These are phyloP conservation scores for Trifolium subterraneum DNA, from an alignment of 306 rosid genomes.

Conservation along the genomic window DNA sequence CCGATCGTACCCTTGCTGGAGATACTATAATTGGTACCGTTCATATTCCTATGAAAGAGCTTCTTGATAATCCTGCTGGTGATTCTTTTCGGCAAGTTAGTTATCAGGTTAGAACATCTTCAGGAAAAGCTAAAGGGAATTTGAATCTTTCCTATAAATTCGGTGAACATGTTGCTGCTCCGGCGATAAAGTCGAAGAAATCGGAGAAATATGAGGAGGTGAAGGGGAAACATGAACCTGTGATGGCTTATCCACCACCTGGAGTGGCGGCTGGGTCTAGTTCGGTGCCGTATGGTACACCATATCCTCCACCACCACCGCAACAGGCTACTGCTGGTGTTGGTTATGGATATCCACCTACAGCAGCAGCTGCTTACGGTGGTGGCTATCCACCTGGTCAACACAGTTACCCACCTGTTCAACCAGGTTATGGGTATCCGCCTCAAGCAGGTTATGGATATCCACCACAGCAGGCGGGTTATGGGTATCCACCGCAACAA, in stretches of 20 bases:
- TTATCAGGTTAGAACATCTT: slow-evolving; percentile 64
- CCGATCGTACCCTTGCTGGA: slow-evolving; percentile 59
- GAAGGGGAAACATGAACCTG: slow-evolving; percentile 27
- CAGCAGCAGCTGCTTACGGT: not conserved
- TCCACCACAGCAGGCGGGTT: slow-evolving; percentile 8
- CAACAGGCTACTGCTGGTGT: not conserved
- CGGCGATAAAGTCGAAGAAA: not conserved
- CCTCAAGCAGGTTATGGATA: slow-evolving; percentile 27
- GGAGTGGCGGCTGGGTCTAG: slow-evolving; percentile 38
- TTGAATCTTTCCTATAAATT: slow-evolving; percentile 59
- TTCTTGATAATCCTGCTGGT: slow-evolving; percentile 49
- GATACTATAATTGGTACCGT: slow-evolving; percentile 64
- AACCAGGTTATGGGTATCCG: slow-evolving; percentile 23
- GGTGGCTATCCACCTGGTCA: slow-evolving; percentile 36
- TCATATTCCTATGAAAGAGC: slow-evolving; percentile 62
- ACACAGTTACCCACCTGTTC: slow-evolving; percentile 40
- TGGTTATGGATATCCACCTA: slow-evolving; percentile 3
- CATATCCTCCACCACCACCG: not conserved
- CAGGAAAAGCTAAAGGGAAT: slow-evolving; percentile 64
- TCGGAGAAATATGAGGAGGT: not conserved
- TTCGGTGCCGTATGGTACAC: slow-evolving; percentile 33
- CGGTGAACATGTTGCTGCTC: slow-evolving; percentile 11
- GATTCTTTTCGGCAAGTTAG: slow-evolving; percentile 43
- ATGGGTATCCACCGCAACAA: slow-evolving; percentile 36
- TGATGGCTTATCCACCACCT: slow-evolving; percentile 41